A percentile compares a stretch with the other conserved stretches of the same genome.
Evolutionary conservation across 306 rosid genomes (phyloP).

Genomic region (Amphicarpaea edgeworthii): DNA sequence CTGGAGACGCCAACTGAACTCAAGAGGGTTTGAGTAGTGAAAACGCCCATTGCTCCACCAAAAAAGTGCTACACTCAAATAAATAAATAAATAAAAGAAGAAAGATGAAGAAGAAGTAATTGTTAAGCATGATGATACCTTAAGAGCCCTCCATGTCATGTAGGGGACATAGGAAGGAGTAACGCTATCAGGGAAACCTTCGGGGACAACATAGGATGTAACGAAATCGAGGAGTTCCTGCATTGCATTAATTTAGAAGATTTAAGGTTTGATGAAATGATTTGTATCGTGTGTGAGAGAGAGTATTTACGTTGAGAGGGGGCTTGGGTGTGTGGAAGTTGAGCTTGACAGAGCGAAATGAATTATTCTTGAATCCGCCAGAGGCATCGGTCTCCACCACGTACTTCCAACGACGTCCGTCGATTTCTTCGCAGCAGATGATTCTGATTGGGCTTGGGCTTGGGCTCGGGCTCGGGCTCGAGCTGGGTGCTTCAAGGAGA

Average conservation of each 20-base stretch:
- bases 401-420: slow-evolving; percentile 89
- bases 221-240: slow-evolving; percentile 82
- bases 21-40: slow-evolving; percentile 93
- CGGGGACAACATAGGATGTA: slow-evolving; percentile 94
- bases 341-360: slow-evolving; percentile 67
- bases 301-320: slow-evolving; percentile 83
- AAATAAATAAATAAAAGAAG: too few species aligned
- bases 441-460: too few species aligned
- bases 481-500: slow-evolving; percentile 37
- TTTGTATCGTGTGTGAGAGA: too few species aligned
- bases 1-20: slow-evolving; percentile 87
- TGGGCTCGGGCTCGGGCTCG: too few species aligned
- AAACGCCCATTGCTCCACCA: slow-evolving; percentile 99
- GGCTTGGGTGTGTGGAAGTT: slow-evolving; percentile 65
- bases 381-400: slow-evolving; percentile 68
- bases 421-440: slow-evolving; percentile 90
- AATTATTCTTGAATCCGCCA: slow-evolving; percentile 64
- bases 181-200: slow-evolving; percentile 92
- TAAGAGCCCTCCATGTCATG: slow-evolving; percentile 97
- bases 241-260: slow-evolving; percentile 20
- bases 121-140: too few species aligned
- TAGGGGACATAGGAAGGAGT: slow-evolving; percentile 92
- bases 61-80: slow-evolving; percentile 74
- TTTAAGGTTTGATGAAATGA: too few species aligned
- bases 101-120: too few species aligned